Evolutionary conservation across 177 flowering plant species (phyloP).

Genomic region (Vitis hybrid): DNA sequence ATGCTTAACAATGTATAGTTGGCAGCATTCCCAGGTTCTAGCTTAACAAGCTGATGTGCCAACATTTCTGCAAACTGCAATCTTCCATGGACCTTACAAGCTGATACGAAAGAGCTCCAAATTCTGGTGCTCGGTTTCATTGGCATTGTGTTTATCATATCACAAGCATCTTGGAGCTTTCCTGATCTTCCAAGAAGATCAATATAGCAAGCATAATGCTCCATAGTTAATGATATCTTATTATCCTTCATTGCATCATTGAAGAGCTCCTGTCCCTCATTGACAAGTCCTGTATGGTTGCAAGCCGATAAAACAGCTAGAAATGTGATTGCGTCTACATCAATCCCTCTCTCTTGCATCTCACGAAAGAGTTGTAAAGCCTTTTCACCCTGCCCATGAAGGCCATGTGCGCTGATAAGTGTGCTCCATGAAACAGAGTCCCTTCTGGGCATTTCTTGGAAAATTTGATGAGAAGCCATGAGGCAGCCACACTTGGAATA

Average conservation of each 20-base stretch:
- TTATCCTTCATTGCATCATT: conserved; percentile 15
- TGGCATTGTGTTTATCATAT: conserved; percentile 41
- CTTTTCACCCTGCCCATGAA: conserved; percentile 46
- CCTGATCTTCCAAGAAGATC: conserved; percentile 72
- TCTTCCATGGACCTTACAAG: conserved; percentile 53
- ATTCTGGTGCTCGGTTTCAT: conserved; percentile 44
- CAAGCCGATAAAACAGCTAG: conserved; percentile 67
- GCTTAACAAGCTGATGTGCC: conserved; percentile 35
- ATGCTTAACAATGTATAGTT: conserved; percentile 45
- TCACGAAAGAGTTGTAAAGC: conserved; percentile 49
- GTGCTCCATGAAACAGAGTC: conserved; percentile 64
- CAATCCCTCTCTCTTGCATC: conserved; percentile 41
- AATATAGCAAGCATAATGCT: conserved; percentile 67
- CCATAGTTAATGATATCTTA: conserved; percentile 16
- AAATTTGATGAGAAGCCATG: conserved; percentile 33
- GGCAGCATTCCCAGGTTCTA: conserved; percentile 57
- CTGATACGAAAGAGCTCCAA: conserved; percentile 56
- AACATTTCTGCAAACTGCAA: conserved; percentile 46
- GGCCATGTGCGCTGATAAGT: conserved; percentile 44
- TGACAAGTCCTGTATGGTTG: conserved; percentile 54
- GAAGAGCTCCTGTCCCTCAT: conserved; percentile 47
- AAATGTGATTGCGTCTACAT: conserved; percentile 42
- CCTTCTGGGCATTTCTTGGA: conserved; percentile 37
- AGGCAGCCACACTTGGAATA: conserved; percentile 66
- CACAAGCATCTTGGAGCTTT: conserved; percentile 57